phyloP scores from a whole-genome alignment of 495 filamentous ascomycete species.

The Acidiella bohemica region DNA sequence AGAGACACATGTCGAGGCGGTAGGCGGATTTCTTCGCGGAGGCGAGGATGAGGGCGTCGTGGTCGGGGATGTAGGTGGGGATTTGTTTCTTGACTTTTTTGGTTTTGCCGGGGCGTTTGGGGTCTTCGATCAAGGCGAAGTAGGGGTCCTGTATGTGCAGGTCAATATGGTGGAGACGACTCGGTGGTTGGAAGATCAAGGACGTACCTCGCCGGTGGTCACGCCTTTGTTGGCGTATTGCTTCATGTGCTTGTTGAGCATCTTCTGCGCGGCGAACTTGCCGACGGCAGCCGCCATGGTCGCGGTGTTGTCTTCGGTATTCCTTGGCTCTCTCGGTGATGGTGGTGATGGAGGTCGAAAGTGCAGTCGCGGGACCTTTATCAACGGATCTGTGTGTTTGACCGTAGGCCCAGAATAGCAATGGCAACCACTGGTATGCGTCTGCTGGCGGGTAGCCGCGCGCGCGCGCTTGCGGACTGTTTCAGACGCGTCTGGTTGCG shows the following conservation, averaged over 20 bases:
- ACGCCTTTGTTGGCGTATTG: conserved; percentile 28
- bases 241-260: conserved; percentile 26
- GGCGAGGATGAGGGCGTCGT: conserved; percentile 68
- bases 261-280: conserved; percentile 31
- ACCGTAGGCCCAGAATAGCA: conserved; percentile 12
- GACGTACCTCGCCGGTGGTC: conserved; percentile 15
- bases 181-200: background rate
- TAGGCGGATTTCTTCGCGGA: conserved; percentile 72
- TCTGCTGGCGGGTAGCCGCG: no score
- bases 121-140: conserved; percentile 25
- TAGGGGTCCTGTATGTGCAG: conserved; percentile 29
- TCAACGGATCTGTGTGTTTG: no score
- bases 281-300: conserved; percentile 26
- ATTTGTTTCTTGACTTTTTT: conserved; percentile 33
- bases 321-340: background rate
- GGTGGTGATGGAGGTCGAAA: background rate
- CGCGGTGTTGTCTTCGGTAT: no score
- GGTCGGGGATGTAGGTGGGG: conserved; percentile 46
- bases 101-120: conserved; percentile 21
- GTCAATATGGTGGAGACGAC: conserved; percentile 2
- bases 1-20: conserved; percentile 63
- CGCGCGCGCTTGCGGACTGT: no score
- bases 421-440: conserved; percentile 10
- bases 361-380: background rate
- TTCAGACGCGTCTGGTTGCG: no score